A percentile compares a stretch with the other conserved stretches of the same genome.
These are phyloP conservation scores for Diplodia seriata DNA, from an alignment of 2,329 filamentous ascomycete genomes.

Conservation along the genomic window DNA sequence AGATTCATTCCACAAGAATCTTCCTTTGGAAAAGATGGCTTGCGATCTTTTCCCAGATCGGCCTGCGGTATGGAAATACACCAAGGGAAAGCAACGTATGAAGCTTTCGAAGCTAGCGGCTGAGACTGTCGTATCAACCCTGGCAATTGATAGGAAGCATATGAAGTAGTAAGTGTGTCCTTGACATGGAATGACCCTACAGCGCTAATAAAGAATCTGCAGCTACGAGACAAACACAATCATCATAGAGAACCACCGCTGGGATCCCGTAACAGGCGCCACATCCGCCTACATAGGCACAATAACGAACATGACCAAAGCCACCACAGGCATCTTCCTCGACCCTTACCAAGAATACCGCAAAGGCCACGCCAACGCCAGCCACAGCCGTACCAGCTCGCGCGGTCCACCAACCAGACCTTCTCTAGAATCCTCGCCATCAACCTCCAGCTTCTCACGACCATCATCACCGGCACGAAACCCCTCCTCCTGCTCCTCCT, in stretches of 20 bases:
- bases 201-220: neutral
- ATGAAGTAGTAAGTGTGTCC: slow-evolving; percentile 3
- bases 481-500: slow-evolving; percentile 1
- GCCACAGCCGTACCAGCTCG: neutral
- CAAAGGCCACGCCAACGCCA: neutral
- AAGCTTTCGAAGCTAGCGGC: slow-evolving; percentile 1
- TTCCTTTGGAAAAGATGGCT: slow-evolving; percentile 54
- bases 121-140: neutral
- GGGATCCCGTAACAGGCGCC: slow-evolving; percentile 71
- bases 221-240: slow-evolving; percentile 14
- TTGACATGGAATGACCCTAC: neutral
- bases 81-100: neutral
- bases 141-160: neutral
- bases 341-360: slow-evolving; percentile 18
- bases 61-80: slow-evolving; percentile 70
- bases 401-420: neutral
- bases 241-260: slow-evolving; percentile 44
- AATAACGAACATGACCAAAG: slow-evolving; percentile 62
- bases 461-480: neutral
- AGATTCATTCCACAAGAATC: slow-evolving; percentile 55
- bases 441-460: neutral
- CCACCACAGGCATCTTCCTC: slow-evolving; percentile 62
- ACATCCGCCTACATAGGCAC: slow-evolving; percentile 65
- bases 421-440: neutral
- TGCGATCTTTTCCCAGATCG: slow-evolving; percentile 73